Evolutionary conservation across 192 early-diverging fungal species (phyloP), one percentile per base, ranked within the genome.

Genomic region (Diversispora eburnea): DNA sequence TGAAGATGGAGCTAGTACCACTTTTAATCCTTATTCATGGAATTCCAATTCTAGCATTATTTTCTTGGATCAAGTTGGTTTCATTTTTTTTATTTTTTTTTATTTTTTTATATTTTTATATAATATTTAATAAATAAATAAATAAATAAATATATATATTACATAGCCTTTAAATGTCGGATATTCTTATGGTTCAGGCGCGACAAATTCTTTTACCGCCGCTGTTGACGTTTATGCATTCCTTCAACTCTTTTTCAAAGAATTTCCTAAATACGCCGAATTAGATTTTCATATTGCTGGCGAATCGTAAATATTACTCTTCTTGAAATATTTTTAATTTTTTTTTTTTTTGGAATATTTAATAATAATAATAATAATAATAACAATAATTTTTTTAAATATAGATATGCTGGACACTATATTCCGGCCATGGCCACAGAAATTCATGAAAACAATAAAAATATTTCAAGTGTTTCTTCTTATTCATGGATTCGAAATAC

Each of bases 141-240:
- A 73, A 39, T 25, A 66, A 59, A 43, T 20, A 54, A 33, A 39
- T 75, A 58, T 68, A 12, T 54, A 69, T 51, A 7, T 12, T 13
- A 22, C 12, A 6, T 72, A 89, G 86, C 95, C 94, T 41, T 86
- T 92, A 42, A 93, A 95, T 69, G 93, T 94, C 63, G 97, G 97
- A 2, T 99, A 91, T 85, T 91, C 89, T 61, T 93, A 98, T 74
- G 90, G 93, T 54, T 83, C 83, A 59, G 81, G 87, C 19, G 92
- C 93, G 39, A 82, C 80, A 67, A 90, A 87, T 77, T 91, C 91
- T 17, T 80, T 86, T 13, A 85, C 88, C 19, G 92, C 96, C 0
- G 95, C 93, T 65, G 84, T 87, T 56, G 94, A 95, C 77, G 91
- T 95, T 15, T 95, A 96, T 77, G 91, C 88, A 60, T 95, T 99